Evolutionary conservation across 202 grass and related monocot genomes (phyloP).

Genomic region (Alloteropsis angusta): DNA sequence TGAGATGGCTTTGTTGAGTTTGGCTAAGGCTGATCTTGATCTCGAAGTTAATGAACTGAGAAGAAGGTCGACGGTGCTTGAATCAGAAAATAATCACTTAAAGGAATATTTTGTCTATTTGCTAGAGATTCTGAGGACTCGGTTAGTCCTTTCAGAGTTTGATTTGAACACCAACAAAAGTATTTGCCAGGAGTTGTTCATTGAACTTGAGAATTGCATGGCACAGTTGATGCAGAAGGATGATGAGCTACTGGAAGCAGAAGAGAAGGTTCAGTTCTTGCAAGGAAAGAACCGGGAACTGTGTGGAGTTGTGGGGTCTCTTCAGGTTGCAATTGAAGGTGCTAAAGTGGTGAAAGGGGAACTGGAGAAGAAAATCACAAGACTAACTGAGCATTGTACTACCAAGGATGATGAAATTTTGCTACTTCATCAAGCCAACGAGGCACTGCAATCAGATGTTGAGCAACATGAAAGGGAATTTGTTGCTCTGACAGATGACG

Average conservation of each 20-base stretch:
- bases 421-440: slow-evolving; percentile 37
- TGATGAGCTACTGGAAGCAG: slow-evolving; percentile 47
- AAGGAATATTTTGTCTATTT: slow-evolving; percentile 47
- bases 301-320: slow-evolving; percentile 38
- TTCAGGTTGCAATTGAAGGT: slow-evolving; percentile 56
- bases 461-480: slow-evolving; percentile 45
- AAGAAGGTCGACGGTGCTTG: slow-evolving; percentile 24
- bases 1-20: slow-evolving; percentile 62
- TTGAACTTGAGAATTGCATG: slow-evolving; percentile 45
- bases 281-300: slow-evolving; percentile 53
- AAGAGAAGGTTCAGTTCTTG: slow-evolving; percentile 43
- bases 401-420: slow-evolving; percentile 40
- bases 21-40: slow-evolving; percentile 49
- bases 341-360: slow-evolving; percentile 56
- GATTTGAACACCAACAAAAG: slow-evolving; percentile 47
- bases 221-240: slow-evolving; percentile 41
- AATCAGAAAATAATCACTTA: slow-evolving; percentile 57
- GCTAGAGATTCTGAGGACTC: slow-evolving; percentile 50
- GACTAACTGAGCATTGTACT: slow-evolving; percentile 21
- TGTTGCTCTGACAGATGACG: slow-evolving; percentile 43
- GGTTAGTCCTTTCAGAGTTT: slow-evolving; percentile 62
- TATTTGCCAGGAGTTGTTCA: slow-evolving; percentile 41
- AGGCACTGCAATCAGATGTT: slow-evolving; percentile 39
- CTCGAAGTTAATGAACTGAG: slow-evolving; percentile 36
- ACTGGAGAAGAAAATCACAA: slow-evolving; percentile 44